Evolutionary conservation across 495 filamentous ascomycete genomes (phyloP).

Genomic region (Hamigera avellanea): DNA sequence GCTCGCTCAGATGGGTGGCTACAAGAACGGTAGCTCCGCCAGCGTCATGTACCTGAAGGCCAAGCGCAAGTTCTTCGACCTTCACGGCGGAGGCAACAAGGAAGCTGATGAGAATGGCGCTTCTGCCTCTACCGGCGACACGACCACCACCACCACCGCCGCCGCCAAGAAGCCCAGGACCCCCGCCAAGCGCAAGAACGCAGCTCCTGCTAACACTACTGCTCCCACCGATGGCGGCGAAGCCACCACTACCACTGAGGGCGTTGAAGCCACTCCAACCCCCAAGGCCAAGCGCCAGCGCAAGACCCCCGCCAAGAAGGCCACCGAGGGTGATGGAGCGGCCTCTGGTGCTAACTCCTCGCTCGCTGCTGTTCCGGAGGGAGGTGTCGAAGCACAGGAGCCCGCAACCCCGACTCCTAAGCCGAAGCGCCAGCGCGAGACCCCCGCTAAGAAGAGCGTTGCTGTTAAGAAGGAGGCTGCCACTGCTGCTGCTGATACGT

Average conservation of each 20-base stretch:
- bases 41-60: conserved; percentile 12
- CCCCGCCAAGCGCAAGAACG: conserved; percentile 11
- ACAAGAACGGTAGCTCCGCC: conserved; percentile 24
- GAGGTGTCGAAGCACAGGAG: conserved; percentile 1
- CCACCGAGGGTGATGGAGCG: too few relatives aligned
- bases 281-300: conserved; percentile 12
- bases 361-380: not conserved
- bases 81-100: not conserved
- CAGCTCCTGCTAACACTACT: not conserved
- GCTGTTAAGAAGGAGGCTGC: conserved; percentile 2
- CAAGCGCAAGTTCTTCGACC: conserved; percentile 14
- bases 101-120: not conserved
- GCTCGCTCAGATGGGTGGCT: conserved; percentile 19
- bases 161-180: conserved; percentile 6
- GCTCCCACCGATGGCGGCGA: not conserved
- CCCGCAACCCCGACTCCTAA: conserved; percentile 5
- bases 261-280: not conserved
- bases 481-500: conserved; percentile 1
- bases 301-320: conserved; percentile 8
- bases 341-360: not conserved
- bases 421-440: conserved; percentile 13
- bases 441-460: conserved; percentile 4
- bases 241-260: not conserved
- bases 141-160: not conserved
- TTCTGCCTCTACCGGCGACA: not conserved